phyloP scores from a whole-genome alignment of 345 rosid genomes.

The Linum tenue region DNA sequence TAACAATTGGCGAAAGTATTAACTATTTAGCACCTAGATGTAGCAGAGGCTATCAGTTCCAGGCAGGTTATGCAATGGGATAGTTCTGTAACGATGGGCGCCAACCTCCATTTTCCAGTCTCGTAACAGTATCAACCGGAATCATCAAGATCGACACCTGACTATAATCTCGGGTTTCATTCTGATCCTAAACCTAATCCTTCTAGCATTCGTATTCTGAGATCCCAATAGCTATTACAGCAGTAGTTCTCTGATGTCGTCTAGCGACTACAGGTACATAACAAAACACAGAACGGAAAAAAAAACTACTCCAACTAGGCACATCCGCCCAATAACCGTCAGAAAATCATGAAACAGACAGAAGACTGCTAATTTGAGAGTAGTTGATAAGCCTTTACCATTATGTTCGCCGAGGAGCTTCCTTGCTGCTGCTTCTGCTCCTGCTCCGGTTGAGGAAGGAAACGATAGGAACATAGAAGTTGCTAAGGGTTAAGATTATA shows the following conservation, averaged over 20 bases:
- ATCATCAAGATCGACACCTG: background rate
- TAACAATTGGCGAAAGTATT: background rate
- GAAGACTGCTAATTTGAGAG: background rate
- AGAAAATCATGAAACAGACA: background rate
- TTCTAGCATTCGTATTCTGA: background rate
- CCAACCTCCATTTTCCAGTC: background rate
- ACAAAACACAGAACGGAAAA: too few species aligned
- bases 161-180: background rate
- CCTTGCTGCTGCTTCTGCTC: background rate
- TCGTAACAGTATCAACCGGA: background rate
- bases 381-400: background rate
- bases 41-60: background rate
- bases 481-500: background rate
- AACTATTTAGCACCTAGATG: background rate
- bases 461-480: background rate
- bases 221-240: too few species aligned
- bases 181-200: background rate
- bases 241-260: too few species aligned
- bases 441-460: background rate
- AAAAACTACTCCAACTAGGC: too few species aligned
- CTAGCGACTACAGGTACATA: too few species aligned
- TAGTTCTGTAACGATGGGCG: background rate
- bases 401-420: background rate
- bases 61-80: background rate
- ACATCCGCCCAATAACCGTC: too few species aligned